A percentile compares a stretch with the other conserved stretches of the same genome.
Conservation (phyloP, 805 yeast genomes). For the Helenozyma baotianmanensis region DNA sequence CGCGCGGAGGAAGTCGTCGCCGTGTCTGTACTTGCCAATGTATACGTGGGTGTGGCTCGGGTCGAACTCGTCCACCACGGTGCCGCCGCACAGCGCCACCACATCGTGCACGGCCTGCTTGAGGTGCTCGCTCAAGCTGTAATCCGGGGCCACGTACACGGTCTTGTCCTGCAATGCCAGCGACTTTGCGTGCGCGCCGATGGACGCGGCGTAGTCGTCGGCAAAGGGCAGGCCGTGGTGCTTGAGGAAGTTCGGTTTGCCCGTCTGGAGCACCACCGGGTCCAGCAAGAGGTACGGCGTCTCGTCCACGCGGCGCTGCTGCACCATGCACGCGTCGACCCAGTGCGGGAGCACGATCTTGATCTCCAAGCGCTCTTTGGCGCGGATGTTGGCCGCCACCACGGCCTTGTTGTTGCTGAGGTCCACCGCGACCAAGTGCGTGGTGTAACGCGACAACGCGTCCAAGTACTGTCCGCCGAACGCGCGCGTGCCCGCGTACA, state of each 20-base stretch:
- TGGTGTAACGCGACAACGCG: conserved; percentile 61
- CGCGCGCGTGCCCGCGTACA: conserved; percentile 62
- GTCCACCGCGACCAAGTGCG: conserved; percentile 67
- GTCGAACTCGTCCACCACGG: conserved; percentile 24
- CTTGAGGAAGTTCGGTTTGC: conserved; percentile 11
- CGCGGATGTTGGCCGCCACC: conserved; percentile 42
- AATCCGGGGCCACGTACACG: conserved; percentile 53
- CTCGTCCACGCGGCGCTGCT: conserved; percentile 49
- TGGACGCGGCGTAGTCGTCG: background rate
- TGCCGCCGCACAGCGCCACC: conserved; percentile 54
- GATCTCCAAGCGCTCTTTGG: conserved; percentile 34
- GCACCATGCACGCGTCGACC: conserved; percentile 66
- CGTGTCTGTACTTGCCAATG: conserved; percentile 60
- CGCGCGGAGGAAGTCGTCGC: conserved; percentile 50
- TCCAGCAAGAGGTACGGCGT: conserved; percentile 42
- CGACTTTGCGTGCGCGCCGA: conserved; percentile 3
- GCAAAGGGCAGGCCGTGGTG: no score
- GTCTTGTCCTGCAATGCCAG: conserved; percentile 39
- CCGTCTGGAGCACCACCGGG: conserved; percentile 17
- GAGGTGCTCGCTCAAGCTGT: conserved; percentile 46
- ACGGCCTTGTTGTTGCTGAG: conserved; percentile 53
- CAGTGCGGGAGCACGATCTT: conserved; percentile 72
- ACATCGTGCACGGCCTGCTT: conserved; percentile 37
- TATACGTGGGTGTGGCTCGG: conserved; percentile 32
- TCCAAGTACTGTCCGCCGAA: conserved; percentile 76